These are phyloP conservation scores for Fremontodendron californicum DNA, from an alignment of 345 rosid genomes.

Conservation along the genomic window DNA sequence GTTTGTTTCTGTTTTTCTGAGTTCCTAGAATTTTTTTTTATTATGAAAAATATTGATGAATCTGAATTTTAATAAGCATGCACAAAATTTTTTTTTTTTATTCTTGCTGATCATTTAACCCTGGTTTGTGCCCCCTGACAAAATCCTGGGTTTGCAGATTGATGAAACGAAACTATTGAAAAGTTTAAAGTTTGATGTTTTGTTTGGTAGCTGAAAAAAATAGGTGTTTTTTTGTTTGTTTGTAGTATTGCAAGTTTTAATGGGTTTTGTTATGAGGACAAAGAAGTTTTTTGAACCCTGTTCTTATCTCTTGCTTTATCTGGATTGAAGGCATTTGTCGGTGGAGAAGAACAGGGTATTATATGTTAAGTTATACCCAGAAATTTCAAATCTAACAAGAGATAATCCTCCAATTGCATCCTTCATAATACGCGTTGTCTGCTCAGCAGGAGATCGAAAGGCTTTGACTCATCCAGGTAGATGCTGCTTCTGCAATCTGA, in stretches of 20 bases:
- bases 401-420: conserved; percentile 89
- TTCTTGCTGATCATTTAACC: background rate
- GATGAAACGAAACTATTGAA: no score
- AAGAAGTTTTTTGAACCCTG: background rate
- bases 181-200: background rate
- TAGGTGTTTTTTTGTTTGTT: background rate
- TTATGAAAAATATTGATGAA: background rate
- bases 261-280: background rate
- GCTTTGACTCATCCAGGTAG: conserved; percentile 81
- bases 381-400: conserved; percentile 64
- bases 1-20: background rate
- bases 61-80: background rate
- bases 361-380: conserved; percentile 73
- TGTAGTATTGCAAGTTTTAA: background rate
- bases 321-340: conserved; percentile 69
- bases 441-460: conserved; percentile 68
- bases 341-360: conserved; percentile 80
- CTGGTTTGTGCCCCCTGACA: background rate
- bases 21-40: background rate
- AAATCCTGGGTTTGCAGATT: background rate
- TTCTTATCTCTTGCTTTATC: conserved; percentile 12
- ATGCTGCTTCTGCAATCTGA: background rate
- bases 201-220: background rate
- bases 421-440: conserved; percentile 63
- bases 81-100: no score